Evolutionary conservation across 345 rosid species (phyloP), one percentile per base, ranked within the genome.

Genomic region (Populus nigra): DNA sequence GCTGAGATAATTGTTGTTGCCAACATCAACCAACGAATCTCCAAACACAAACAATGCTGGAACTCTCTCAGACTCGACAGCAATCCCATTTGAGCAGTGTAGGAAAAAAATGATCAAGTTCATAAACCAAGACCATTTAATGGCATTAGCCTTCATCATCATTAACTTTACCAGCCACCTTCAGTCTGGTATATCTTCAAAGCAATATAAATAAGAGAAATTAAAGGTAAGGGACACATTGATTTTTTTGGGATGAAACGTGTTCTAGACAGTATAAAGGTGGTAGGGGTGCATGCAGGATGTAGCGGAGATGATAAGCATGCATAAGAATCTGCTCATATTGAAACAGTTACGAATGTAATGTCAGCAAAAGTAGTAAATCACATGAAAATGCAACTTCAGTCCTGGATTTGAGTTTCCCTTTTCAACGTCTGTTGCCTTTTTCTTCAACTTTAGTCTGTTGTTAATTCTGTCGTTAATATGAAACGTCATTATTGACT

Each of bases 1-100:
- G 66, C 67, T 73, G 36, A 77, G 84, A 53, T 77, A 81, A 57
- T 81, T 81, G 55, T 81, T 81, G 78, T 81, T 81, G 27, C 84
- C 84, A 25, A 68, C 75, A 59, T 81, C 84, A 59, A 81, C 80
- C 71, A 81, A 61, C 15, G 84, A 81, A 73, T 81, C 84, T 57
- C 84, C 84, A 29, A 81, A 81, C 66, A 77, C 75, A 62, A 57
- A 81, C 72, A 81, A 25, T 12, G 75, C 84, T 35, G 84, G 80
- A 67, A 76, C 76, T 11, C 33, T 72, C 10, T 25, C 74, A 69
- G 87, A 80, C 76, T 76, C 86, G 1, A 39, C 84, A 33, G 5
- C 36, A 12, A 74, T 25, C 20, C 33, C 82, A 25, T 65, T 67
- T 20, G 86, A 80, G 65, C 78, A 65, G 22, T 83, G 76, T 50